phyloP scores from a whole-genome alignment of 805 yeast species.

The Monosporozyma siamensis region DNA sequence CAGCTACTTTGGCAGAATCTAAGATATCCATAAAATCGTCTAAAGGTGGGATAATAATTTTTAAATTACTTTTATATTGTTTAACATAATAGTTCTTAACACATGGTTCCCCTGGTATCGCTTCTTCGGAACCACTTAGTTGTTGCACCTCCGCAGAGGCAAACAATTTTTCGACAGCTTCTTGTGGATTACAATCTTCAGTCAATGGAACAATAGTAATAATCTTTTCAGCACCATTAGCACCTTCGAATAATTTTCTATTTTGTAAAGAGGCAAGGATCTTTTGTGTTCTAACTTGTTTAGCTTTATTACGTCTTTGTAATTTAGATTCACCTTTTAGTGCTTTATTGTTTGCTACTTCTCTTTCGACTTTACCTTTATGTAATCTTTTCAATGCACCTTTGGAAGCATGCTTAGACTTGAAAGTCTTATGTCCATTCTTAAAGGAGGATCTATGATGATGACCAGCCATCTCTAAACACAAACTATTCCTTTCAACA shows the following conservation, averaged over 20 bases:
- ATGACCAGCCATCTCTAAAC: conserved; percentile 53
- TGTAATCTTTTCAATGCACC: conserved; percentile 70
- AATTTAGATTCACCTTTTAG: conserved; percentile 33
- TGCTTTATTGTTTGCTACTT: conserved; percentile 31
- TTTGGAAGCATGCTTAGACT: conserved; percentile 84
- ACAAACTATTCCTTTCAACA: no score
- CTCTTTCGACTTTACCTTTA: conserved; percentile 84
- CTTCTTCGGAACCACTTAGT: conserved; percentile 24
- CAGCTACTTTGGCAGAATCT: conserved; percentile 84
- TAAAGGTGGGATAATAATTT: conserved; percentile 64
- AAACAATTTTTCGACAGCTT: conserved; percentile 33
- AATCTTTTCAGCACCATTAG: conserved; percentile 72
- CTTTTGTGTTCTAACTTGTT: conserved; percentile 69
- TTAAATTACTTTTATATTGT: conserved; percentile 67
- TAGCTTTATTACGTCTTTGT: conserved; percentile 70
- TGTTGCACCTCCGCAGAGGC: conserved; percentile 31
- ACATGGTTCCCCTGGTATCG: conserved; percentile 18
- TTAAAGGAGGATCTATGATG: conserved; percentile 80
- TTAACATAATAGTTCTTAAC: conserved; percentile 45
- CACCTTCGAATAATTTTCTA: conserved; percentile 71
- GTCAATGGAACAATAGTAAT: conserved; percentile 76
- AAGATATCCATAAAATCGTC: conserved; percentile 56
- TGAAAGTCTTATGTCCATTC: conserved; percentile 81
- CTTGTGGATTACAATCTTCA: conserved; percentile 49
- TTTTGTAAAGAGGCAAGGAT: conserved; percentile 47